Evolutionary conservation across 2,329 filamentous ascomycete genomes (phyloP), one percentile per base, ranked within the genome.

Genomic region (Botrytis elliptica): DNA sequence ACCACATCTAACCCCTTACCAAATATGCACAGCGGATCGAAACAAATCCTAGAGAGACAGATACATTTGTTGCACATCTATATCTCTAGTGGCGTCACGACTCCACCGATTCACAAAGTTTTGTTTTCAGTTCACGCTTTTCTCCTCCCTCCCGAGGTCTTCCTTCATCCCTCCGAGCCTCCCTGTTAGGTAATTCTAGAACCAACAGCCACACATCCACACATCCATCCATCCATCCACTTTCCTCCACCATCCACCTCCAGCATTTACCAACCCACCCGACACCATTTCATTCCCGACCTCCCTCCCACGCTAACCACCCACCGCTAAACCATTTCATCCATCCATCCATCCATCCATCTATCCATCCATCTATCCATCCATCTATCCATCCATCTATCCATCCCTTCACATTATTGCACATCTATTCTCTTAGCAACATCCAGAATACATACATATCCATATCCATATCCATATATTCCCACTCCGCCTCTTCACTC

Each of bases 41-140:
- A 3, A n/a, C 8, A 7, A n/a, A 55, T 55, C 1, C 25, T n/a
- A n/a, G 49, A 5, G 2, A 55, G 12, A n/a, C 3, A 33, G 2
- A 44, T 10, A n/a, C 6, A 10, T 71, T 46, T 66, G 60, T 71
- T 66, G 60, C 60, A 66, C 46, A 33, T 71, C 70, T 57, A 33
- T 1, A 38, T 40, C 52, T 71, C 40, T 71, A 66, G 60, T 71
- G 60, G 60, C 38, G 60, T 65, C 55, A 46, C 40, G 36, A 33
- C 29, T 33, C 62, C 40, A 42, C 16, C n/a, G 2, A 25, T 25
- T 4, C 22, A 64, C 44, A 46, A 22, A 7, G 33, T 33, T 33
- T 33, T 33, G 33, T 33, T 33, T 33, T 33, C 3, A 33, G 4
- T n/a, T 29, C 38, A 18, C 22, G 12, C 33, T 0, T 44, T 46